Evolutionary conservation across 2,329 filamentous ascomycete species (phyloP), one percentile per base, ranked within the genome.

Genomic region (Rutstroemia sp.): DNA sequence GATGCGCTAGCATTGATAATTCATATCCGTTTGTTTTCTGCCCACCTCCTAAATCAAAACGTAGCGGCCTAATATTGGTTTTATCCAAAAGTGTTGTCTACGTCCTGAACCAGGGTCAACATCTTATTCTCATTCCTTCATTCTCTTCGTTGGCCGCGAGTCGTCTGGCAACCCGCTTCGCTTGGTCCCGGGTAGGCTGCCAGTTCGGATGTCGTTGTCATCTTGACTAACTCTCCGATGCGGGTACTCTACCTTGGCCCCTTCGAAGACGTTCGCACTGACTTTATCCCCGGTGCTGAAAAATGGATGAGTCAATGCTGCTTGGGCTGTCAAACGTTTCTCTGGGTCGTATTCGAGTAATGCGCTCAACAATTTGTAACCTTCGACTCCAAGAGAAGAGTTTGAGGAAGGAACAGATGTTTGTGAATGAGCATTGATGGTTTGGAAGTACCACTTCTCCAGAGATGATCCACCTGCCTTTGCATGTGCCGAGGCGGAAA

Each of bases 301-400:
- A 72, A 96, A 97, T 0, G 88, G 84, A 65, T 96, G 92, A 65
- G 90, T 82, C n/a, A 99, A 76, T 1, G 94, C 94, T 66, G 92
- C 82, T 45, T 89, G 86, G 0, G 94, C 94, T 1, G 90, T 95
- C 56, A 97, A 78, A 4, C 94, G 83, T 70, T 91, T 92, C 52
- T 87, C 82, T 0, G 94, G 94, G 70, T 99, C 92, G 70, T 97
- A 99, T 67, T 96, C 90, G 10, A 99, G 80, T 49, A 99, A 77
- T 0, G 85, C 86, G 4, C 88, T 82, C 1, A 99, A 80, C 2
- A 99, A 76, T 62, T 88, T 86, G 68, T 91, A 89, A 2, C 94
- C 92, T 60, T 96, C 88, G 1, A 79, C 71, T 1, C 88, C 88
- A 0, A 89, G 81, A 0, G 80, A 83, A 39, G 69, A 67, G 34